Evolutionary conservation across 2,329 filamentous ascomycete species (phyloP), one percentile per base, ranked within the genome.

Genomic region (Talaromyces marneffei): DNA sequence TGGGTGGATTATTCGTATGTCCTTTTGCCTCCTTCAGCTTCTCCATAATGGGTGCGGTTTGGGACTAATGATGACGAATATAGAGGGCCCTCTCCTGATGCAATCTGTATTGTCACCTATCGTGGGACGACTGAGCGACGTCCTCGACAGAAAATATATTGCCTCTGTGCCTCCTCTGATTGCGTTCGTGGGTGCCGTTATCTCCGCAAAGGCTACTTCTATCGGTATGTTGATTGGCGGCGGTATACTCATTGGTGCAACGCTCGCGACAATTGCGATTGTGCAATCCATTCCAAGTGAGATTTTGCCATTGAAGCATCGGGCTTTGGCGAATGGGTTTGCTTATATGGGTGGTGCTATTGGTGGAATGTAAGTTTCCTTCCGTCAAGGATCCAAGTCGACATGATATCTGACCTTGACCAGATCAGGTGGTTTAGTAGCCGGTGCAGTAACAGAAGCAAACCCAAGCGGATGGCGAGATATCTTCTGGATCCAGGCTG

Each of bases 401-500:
- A 33, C n/a, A 48, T 4, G 16, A 10, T 48, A 4, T 6, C 27
- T 52, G 25, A 52, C 9, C 10, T 52, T 33, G 2, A 31, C 18
- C 9, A 52, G 46, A 31, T 14, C n/a, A 1, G 46, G 27, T 31
- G 46, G 46, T 31, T 7, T 48, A 2, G 23, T 61, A 18, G 59
- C 59, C 6, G 59, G 59, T 3, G 52, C 44, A 23, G 59, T 61
- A 14, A 61, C 59, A 20, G 54, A 57, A 20, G 25, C 46, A 25
- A 42, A 40, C 8, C 18, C 52, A 18, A 12, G 18, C 27, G 59
- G 59, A 20, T 61, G 59, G 59, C 37, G 59, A 57, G 50, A 61
- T 25, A 61, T 61, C 18, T 61, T 61, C 39, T 61, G 59, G 59
- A 61, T 61, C 3, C 59, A 61, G 40, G 59, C 59, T n/a, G 52